Evolutionary conservation across 169 alveolate species (phyloP).

Genomic region (Eimeria necatrix): DNA sequence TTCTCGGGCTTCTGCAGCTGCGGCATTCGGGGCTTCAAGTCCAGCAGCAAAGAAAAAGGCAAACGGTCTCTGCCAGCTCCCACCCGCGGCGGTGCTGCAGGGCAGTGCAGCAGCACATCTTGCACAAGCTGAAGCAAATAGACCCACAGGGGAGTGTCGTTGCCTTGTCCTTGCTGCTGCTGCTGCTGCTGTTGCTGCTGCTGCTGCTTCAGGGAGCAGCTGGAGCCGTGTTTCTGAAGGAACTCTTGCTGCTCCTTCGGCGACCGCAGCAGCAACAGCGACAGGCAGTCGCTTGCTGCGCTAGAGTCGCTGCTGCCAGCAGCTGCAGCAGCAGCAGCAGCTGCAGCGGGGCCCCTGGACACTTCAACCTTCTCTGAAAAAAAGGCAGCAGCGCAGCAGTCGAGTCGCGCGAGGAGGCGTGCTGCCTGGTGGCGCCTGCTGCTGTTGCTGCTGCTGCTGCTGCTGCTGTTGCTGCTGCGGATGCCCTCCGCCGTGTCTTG

Average conservation of each 20-base stretch:
- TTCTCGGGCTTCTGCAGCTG: conserved; percentile 44
- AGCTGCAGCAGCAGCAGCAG: conserved; percentile 55
- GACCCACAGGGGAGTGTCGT: conserved; percentile 65
- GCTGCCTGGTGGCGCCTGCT: not conserved
- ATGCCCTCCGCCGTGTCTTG: conserved; percentile 35
- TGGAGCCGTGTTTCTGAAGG: conserved; percentile 47
- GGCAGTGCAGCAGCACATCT: conserved; percentile 53
- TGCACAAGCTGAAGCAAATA: conserved; percentile 50
- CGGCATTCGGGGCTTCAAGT: conserved; percentile 32
- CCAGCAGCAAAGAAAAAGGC: conserved; percentile 10
- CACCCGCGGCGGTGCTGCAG: not conserved
- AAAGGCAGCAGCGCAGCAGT: conserved; percentile 57
- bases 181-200: conserved; percentile 53
- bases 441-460: not conserved
- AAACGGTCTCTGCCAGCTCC: not conserved
- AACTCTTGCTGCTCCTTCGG: conserved; percentile 49
- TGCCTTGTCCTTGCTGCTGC: conserved; percentile 26
- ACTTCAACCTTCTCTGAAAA: conserved; percentile 41
- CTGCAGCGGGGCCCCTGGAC: conserved; percentile 23
- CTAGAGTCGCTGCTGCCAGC: conserved; percentile 36
- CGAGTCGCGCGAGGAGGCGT: conserved; percentile 29
- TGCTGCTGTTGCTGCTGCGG: conserved; percentile 34
- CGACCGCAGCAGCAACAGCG: conserved; percentile 50
- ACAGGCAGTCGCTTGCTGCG: conserved; percentile 47
- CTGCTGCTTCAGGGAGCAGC: conserved; percentile 21